Percentiles rank a stretch among this genome's conserved stretches.
phyloP scores from a whole-genome alignment of 768 basidiomycete species.

The Hortiboletus flavorubellus region DNA sequence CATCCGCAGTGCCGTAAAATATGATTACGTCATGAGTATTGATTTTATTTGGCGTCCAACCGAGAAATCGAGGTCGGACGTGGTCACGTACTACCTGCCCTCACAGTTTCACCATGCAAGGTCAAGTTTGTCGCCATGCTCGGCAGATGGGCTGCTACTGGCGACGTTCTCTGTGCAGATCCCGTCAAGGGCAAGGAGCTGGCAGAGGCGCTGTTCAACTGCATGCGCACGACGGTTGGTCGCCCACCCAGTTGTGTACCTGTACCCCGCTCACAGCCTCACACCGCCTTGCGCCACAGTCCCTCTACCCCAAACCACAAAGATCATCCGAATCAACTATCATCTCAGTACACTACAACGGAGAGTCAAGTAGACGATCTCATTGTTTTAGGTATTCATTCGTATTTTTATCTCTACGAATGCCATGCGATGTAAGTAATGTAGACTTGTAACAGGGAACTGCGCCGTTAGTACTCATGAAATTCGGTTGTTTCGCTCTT shows the following conservation, averaged over 20 bases:
- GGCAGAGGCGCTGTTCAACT: slow-evolving; percentile 64
- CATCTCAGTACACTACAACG: slow-evolving; percentile 80
- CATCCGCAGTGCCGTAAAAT: too few relatives aligned
- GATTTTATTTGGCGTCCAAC: too few relatives aligned
- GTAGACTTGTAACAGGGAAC: slow-evolving; percentile 8
- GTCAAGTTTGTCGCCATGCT: slow-evolving; percentile 74
- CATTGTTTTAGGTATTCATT: slow-evolving; percentile 15
- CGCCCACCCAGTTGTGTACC: background rate
- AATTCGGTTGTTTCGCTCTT: background rate
- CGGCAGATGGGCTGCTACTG: slow-evolving; percentile 73
- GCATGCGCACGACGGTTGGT: slow-evolving; percentile 84
- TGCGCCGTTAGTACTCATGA: background rate
- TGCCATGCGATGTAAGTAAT: slow-evolving; percentile 17
- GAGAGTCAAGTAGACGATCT: slow-evolving; percentile 56
- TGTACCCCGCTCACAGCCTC: background rate
- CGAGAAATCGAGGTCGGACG: too few relatives aligned
- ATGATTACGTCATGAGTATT: too few relatives aligned
- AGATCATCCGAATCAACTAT: slow-evolving; percentile 80
- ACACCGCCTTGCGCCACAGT: slow-evolving; percentile 38
- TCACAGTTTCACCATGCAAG: slow-evolving; percentile 13
- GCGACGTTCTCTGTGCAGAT: slow-evolving; percentile 51
- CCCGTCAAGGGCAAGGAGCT: slow-evolving; percentile 50
- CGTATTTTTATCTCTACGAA: slow-evolving; percentile 8
- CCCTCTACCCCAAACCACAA: slow-evolving; percentile 61
- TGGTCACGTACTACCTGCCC: too few relatives aligned